These are phyloP conservation scores for Saccharomyces hybrid DNA, from an alignment of 1,139 yeast species.

Conservation along the genomic window DNA sequence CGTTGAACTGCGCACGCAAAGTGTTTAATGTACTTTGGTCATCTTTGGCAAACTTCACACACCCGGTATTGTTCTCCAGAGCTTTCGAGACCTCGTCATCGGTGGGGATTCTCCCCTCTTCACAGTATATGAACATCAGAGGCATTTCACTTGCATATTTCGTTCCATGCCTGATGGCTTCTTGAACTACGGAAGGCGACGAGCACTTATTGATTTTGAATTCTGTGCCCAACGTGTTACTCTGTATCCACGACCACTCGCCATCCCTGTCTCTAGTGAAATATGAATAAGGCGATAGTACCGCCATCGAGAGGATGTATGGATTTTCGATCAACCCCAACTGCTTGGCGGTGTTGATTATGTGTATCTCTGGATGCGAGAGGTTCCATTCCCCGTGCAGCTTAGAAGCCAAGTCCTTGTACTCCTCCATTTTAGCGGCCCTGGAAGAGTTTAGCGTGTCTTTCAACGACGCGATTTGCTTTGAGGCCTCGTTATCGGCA, in stretches of 20 bases:
- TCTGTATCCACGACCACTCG: conserved; percentile 18
- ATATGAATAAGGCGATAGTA: conserved; percentile 25
- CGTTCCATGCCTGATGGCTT: conserved; percentile 19
- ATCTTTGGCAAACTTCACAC: conserved; percentile 14
- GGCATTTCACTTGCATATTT: conserved; percentile 24
- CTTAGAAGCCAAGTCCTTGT: conserved; percentile 20
- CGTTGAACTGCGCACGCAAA: neutral
- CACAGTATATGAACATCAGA: conserved; percentile 25
- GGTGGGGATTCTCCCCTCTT: conserved; percentile 4
- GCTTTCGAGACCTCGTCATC: conserved; percentile 9
- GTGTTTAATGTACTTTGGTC: conserved; percentile 16
- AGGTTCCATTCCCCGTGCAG: conserved; percentile 25
- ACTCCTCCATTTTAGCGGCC: conserved; percentile 18
- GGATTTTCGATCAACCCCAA: conserved; percentile 25
- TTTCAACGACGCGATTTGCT: conserved; percentile 13
- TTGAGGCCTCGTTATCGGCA: conserved; percentile 5
- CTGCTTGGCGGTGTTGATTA: conserved; percentile 20
- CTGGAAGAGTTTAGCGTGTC: conserved; percentile 13
- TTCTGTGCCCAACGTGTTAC: conserved; percentile 13
- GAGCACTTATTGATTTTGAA: conserved; percentile 13
- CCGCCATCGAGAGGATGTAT: conserved; percentile 20
- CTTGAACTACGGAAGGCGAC: conserved; percentile 15
- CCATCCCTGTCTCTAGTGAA: conserved; percentile 17
- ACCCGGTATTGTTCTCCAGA: conserved; percentile 18
- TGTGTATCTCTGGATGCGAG: conserved; percentile 22